phyloP scores from a whole-genome alignment of 306 rosid genomes.

The Pachyrhizus erosus region DNA sequence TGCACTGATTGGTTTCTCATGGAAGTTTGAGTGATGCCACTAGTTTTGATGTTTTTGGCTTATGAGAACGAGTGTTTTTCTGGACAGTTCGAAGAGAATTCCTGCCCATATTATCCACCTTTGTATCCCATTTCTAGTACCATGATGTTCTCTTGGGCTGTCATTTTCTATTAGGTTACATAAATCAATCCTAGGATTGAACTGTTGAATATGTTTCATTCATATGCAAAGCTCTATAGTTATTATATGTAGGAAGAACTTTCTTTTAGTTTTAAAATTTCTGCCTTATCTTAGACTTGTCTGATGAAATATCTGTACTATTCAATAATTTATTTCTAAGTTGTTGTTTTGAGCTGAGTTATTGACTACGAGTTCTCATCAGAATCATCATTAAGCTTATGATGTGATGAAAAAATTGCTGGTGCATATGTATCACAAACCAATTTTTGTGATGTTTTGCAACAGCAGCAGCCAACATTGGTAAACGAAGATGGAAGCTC shows the following conservation, averaged over 20 bases:
- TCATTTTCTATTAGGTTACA: conserved; percentile 1
- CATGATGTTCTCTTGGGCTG: background rate
- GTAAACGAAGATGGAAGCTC: conserved; percentile 64
- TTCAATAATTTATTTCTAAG: conserved; percentile 9
- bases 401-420: conserved; percentile 22
- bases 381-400: background rate
- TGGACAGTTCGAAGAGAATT: background rate
- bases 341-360: conserved; percentile 9
- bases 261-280: background rate
- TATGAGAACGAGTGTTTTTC: conserved; percentile 4
- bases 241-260: conserved; percentile 1
- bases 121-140: background rate
- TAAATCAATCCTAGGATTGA: background rate
- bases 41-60: conserved; percentile 14
- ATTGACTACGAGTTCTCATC: background rate
- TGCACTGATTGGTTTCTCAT: conserved; percentile 1
- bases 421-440: conserved; percentile 11
- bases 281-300: background rate
- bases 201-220: background rate
- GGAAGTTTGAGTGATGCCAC: background rate
- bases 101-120: background rate
- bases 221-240: background rate
- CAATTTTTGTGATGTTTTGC: conserved; percentile 38
- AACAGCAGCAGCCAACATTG: conserved; percentile 42
- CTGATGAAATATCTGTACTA: background rate